Conservation (phyloP, 495 filamentous ascomycete species). For the Cercophora scortea region DNA sequence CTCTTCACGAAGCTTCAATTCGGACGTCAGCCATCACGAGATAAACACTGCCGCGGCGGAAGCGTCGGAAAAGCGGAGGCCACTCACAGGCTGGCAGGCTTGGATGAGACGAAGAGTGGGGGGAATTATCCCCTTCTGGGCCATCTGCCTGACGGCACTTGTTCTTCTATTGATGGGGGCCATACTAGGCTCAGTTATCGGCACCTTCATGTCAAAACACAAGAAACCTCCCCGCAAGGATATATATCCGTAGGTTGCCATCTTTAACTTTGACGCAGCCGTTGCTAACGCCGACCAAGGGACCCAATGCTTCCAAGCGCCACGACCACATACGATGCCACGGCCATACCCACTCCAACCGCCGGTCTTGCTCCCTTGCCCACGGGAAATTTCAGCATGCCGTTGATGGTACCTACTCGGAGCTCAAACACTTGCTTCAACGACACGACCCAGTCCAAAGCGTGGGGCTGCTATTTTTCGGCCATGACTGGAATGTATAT, state of each 20-base stretch:
- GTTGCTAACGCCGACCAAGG: conserved; percentile 14
- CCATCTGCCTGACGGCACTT: conserved; percentile 45
- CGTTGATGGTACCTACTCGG: conserved; percentile 43
- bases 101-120: conserved; percentile 52
- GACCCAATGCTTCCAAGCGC: conserved; percentile 13
- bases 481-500: conserved; percentile 24
- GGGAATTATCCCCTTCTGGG: conserved; percentile 62
- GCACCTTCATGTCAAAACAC: conserved; percentile 23
- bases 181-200: conserved; percentile 52
- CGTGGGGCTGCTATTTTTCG: conserved; percentile 62
- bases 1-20: conserved; percentile 41
- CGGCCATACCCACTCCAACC: conserved; percentile 49
- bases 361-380: conserved; percentile 52
- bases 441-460: conserved; percentile 46
- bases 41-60: conserved; percentile 30
- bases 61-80: conserved; percentile 33
- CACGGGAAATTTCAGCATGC: conserved; percentile 56
- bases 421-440: conserved; percentile 60
- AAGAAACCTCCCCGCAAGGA: conserved; percentile 20
- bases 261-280: not conserved
- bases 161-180: conserved; percentile 52
- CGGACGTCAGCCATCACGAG: conserved; percentile 35
- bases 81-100: conserved; percentile 47
- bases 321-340: conserved; percentile 55
- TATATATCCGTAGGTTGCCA: conserved; percentile 12